Evolutionary conservation across 2,329 filamentous ascomycete species (phyloP), one percentile per base, ranked within the genome.

Genomic region (Lasiodiplodia sp.): DNA sequence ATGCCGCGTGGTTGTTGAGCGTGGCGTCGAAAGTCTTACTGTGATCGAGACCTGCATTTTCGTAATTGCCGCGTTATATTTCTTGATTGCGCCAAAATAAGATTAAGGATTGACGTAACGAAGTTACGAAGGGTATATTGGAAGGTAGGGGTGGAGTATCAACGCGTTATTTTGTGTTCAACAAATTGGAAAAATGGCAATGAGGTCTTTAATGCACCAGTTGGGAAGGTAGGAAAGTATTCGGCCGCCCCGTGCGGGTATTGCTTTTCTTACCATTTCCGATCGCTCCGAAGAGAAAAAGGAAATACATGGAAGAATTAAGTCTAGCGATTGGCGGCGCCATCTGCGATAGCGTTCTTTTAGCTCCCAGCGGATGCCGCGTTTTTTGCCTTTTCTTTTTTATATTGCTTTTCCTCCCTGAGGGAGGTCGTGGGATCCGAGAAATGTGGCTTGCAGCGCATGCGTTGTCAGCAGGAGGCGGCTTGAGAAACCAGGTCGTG

Each of bases 1-100:
- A 89, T 78, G 86, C 85, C 38, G 82, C 83, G 37, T 89, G 87
- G 87, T 73, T 89, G 69, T 76, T 89, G 68, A 84, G 85, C 62
- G 82, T 86, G 52, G 85, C 86, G 11, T 78, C 78, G 0, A 85
- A 84, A 69, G 83, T 82, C 37, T 66, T 81, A 23, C 72, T 80
- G 44, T 73, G 44, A 58, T 58, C 21, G 21, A 47, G 51, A 56
- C 37, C 10, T 56, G 63, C 51, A 56, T 56, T 52, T n/a, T 56
- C 38, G 63, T 25, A 12, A 47, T 25, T 14, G 23, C 3, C n/a
- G 28, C 21, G 8, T 49, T 28, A 18, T 44, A 34, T 47, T 53
- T 6, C 7, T 23, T 40, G 37, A 8, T 65, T 53, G 28, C 37
- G 28, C 18, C 44, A 31, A 31, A 38, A 34, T n/a, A 23, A 63